phyloP scores from a whole-genome alignment of 179 eudicot species.

The Carnegiea gigantea region DNA sequence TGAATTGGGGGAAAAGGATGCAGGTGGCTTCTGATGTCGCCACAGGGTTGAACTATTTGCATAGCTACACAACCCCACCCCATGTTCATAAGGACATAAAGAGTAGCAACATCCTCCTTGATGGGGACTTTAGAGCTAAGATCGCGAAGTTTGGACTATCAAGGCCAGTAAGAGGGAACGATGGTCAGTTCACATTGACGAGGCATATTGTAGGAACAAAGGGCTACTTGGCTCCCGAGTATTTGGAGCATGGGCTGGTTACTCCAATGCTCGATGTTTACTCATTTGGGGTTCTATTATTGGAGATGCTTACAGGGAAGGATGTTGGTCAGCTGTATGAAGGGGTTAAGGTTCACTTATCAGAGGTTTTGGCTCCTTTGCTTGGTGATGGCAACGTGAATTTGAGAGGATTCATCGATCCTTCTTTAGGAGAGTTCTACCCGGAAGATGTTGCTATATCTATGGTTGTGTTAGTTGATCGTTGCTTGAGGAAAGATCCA shows the following conservation, averaged over 20 bases:
- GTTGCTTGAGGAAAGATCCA: constrained; percentile 46
- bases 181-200: constrained; percentile 30
- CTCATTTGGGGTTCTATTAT: constrained; percentile 72
- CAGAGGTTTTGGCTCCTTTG: constrained; percentile 36
- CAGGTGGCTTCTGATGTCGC: constrained; percentile 47
- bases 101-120: constrained; percentile 45
- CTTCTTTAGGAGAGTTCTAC: constrained; percentile 34
- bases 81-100: constrained; percentile 50
- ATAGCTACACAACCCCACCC: constrained; percentile 53
- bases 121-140: constrained; percentile 43
- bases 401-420: constrained; percentile 34
- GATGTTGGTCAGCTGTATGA: constrained; percentile 39
- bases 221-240: constrained; percentile 75
- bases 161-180: constrained; percentile 34
- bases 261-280: constrained; percentile 78
- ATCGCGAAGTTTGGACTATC: constrained; percentile 53
- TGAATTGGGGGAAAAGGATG: constrained; percentile 41
- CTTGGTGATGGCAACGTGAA: constrained; percentile 18
- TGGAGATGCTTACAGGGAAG: constrained; percentile 72
- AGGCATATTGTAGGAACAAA: constrained; percentile 44
- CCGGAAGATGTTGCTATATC: constrained; percentile 33
- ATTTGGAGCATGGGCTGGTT: constrained; percentile 49
- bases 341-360: constrained; percentile 29
- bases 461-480: constrained; percentile 29
- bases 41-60: constrained; percentile 53